These are phyloP conservation scores for Tylopilus sp. DNA, from an alignment of 1,284 basidiomycete genomes.

Conservation along the genomic window DNA sequence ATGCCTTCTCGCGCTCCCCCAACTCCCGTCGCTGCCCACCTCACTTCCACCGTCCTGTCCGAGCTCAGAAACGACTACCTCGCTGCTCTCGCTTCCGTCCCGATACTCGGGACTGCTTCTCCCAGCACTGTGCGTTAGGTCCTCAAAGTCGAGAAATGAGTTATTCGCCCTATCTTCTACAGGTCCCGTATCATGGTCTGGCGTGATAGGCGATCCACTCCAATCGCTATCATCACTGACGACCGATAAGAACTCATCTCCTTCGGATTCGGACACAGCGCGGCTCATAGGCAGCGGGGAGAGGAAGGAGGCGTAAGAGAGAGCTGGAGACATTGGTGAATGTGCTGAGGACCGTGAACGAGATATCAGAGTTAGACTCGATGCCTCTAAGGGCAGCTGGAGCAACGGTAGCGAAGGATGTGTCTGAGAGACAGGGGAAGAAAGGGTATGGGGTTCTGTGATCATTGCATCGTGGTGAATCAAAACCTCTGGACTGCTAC, in stretches of 20 bases:
- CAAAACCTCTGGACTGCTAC: slow-evolving; percentile 16
- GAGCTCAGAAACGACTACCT: slow-evolving; percentile 13
- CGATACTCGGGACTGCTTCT: neutral
- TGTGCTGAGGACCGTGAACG: slow-evolving; percentile 10
- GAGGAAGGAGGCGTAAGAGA: slow-evolving; percentile 24
- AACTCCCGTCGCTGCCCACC: slow-evolving; percentile 27
- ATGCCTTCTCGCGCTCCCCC: slow-evolving; percentile 23
- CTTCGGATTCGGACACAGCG: slow-evolving; percentile 22
- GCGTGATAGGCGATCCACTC: slow-evolving; percentile 4
- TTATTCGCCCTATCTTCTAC: slow-evolving; percentile 16
- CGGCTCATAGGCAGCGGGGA: slow-evolving; percentile 24
- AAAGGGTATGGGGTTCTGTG: neutral
- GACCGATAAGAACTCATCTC: slow-evolving; percentile 29
- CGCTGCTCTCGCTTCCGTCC: slow-evolving; percentile 24
- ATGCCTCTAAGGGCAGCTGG: slow-evolving; percentile 10
- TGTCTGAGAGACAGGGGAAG: neutral
- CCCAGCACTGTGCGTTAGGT: slow-evolving; percentile 5
- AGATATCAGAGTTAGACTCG: neutral
- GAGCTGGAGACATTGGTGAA: slow-evolving; percentile 14
- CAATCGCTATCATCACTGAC: slow-evolving; percentile 21
- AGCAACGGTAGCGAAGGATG: slow-evolving; percentile 12
- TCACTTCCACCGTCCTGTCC: slow-evolving; percentile 25
- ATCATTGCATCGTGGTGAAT: slow-evolving; percentile 4
- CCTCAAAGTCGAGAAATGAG: slow-evolving; percentile 28
- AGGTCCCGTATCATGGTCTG: neutral